Conservation (phyloP, 2,329 filamentous ascomycete genomes). For the Ascochyta viciae-villosae region DNA sequence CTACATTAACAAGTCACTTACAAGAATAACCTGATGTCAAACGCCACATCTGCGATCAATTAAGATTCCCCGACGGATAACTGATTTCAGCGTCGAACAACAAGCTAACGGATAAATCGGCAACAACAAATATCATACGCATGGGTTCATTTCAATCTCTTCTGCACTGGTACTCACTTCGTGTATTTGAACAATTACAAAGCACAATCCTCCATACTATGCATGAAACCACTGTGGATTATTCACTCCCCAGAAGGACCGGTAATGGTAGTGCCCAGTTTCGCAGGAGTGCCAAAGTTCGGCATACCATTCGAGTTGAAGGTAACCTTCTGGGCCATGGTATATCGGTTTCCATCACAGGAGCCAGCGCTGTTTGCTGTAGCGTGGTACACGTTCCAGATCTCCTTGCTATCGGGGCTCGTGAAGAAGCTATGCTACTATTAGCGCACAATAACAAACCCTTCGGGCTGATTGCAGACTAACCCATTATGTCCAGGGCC, state of each 20-base stretch:
- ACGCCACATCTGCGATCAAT: not conserved
- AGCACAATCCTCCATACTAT: too few relatives aligned
- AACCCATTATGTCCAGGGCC: conserved; percentile 63
- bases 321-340: conserved; percentile 60
- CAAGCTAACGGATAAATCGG: too few relatives aligned
- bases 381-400: conserved; percentile 65
- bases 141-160: too few relatives aligned
- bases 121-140: too few relatives aligned
- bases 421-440: conserved; percentile 58
- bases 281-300: conserved; percentile 55
- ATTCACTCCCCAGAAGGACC: conserved; percentile 48
- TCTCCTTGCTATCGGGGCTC: conserved; percentile 62
- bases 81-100: too few relatives aligned
- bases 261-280: conserved; percentile 38
- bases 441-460: not conserved
- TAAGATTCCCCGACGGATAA: not conserved
- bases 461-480: not conserved
- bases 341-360: conserved; percentile 63
- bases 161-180: too few relatives aligned
- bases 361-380: conserved; percentile 57
- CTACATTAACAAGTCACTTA: too few relatives aligned
- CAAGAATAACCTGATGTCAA: not conserved
- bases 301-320: conserved; percentile 61
- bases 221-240: too few relatives aligned
- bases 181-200: too few relatives aligned